phyloP scores from a whole-genome alignment of 306 rosid species.

The Trifolium fragiferum region DNA sequence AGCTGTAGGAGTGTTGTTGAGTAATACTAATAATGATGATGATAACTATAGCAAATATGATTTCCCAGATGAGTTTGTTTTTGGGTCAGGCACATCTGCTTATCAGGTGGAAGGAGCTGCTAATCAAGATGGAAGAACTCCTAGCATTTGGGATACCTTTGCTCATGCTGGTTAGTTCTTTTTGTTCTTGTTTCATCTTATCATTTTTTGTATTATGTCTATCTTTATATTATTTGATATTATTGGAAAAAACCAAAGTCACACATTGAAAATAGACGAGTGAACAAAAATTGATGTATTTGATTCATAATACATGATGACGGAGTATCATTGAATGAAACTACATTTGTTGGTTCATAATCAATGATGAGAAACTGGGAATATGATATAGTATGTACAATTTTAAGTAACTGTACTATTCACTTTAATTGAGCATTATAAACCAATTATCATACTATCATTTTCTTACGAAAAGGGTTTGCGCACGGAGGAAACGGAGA shows the following conservation, averaged over 20 bases:
- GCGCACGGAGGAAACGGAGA: slow-evolving; percentile 61
- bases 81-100: slow-evolving; percentile 76
- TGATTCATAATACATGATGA: too few relatives aligned
- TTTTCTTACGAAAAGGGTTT: slow-evolving; percentile 41
- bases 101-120: slow-evolving; percentile 90
- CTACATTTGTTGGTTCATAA: too few relatives aligned
- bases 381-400: not conserved
- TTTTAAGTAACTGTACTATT: not conserved
- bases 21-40: not conserved
- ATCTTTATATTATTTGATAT: too few relatives aligned
- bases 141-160: slow-evolving; percentile 74
- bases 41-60: slow-evolving; percentile 51
- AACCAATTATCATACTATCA: not conserved
- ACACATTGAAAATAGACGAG: too few relatives aligned
- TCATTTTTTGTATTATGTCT: not conserved
- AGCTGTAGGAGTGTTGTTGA: not conserved
- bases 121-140: slow-evolving; percentile 70
- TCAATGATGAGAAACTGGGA: not conserved
- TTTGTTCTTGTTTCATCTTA: not conserved
- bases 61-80: slow-evolving; percentile 62
- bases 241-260: too few relatives aligned
- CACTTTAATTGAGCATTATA: not conserved
- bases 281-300: too few relatives aligned
- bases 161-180: slow-evolving; percentile 55
- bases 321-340: too few relatives aligned